Evolutionary conservation across 2,329 filamentous ascomycete genomes (phyloP).

Genomic region (Immersiporthe knoxdaviesiana): DNA sequence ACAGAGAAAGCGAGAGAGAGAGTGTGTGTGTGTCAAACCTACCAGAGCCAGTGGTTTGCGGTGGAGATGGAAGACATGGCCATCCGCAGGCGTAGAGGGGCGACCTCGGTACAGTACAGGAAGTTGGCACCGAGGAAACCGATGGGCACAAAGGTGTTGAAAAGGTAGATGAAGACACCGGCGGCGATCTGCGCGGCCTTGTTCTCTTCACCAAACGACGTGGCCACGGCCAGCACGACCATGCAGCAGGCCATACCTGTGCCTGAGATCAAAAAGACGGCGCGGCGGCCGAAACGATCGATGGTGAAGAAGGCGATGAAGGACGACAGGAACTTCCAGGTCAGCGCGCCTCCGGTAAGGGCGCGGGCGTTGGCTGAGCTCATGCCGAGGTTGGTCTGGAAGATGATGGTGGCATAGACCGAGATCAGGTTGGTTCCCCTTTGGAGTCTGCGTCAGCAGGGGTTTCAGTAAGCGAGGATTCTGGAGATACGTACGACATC

Average conservation of each 20-base stretch:
- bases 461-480: too few relatives aligned
- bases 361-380: conserved; percentile 43
- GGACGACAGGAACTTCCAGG: conserved; percentile 59
- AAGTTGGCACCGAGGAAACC: conserved; percentile 64
- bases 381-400: conserved; percentile 47
- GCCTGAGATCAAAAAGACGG: conserved; percentile 56
- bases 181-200: conserved; percentile 53
- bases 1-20: too few relatives aligned
- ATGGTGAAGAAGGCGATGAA: conserved; percentile 55
- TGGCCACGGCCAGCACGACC: conserved; percentile 55
- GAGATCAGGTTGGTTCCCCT: conserved; percentile 51
- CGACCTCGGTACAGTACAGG: conserved; percentile 62
- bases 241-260: conserved; percentile 58
- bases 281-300: conserved; percentile 53
- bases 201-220: conserved; percentile 51
- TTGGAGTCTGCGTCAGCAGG: neutral
- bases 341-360: conserved; percentile 53
- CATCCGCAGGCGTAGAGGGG: conserved; percentile 54
- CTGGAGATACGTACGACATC: conserved; percentile 43
- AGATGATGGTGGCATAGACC: conserved; percentile 48
- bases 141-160: conserved; percentile 63
- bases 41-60: conserved; percentile 57
- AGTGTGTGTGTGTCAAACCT: conserved; percentile 28
- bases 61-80: conserved; percentile 61
- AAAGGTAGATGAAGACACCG: conserved; percentile 61